Evolutionary conservation across 2,329 filamentous ascomycete species (phyloP), one percentile per base, ranked within the genome.

Genomic region (Arthrobotrys conoides): DNA sequence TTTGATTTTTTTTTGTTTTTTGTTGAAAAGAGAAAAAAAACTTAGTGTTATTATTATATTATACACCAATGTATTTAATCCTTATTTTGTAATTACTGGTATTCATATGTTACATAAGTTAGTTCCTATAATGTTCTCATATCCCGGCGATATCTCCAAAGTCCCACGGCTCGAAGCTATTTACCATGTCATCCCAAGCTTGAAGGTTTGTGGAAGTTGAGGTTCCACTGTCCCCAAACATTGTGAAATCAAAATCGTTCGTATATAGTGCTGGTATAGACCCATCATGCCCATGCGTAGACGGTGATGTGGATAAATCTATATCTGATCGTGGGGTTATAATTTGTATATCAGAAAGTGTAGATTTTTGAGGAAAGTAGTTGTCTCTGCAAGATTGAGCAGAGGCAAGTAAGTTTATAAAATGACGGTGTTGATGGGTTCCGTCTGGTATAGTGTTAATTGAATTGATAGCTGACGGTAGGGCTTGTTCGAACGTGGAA

Each of bases 121-220:
- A 27, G 8, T 68, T 44, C 36, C 33, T n/a, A 64, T n/a, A 46
- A 46, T 5, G 9, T 41, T 3, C 18, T 46, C n/a, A 46, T 1
- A 72, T 53, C 5, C 41, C 38, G 5, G n/a, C 24, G 18, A 75
- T 51, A 61, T 49, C 44, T 12, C 20, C 53, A 33, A 64, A 68
- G 0, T 68, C 53, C 71, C 63, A 63, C 6, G 63, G 36, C 5
- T 68, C 63, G 27, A 63, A 24, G 9, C 12, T 12, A 30, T 53
- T n/a, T 10, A n/a, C 14, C 6, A 61, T 51, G 18, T 73, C 70
- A 10, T 61, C 70, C 70, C 70, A 73, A 5, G 38, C 18, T 30
- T 51, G 41, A 51, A 46, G 61, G 12, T 68, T 48, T 24, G 51
- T 22, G 22, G 30, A 22, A 6, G 3, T 68, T 3, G 30, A 22